Evolutionary conservation across 2,329 filamentous ascomycete genomes (phyloP).

Genomic region (Monilinia fructigena): DNA sequence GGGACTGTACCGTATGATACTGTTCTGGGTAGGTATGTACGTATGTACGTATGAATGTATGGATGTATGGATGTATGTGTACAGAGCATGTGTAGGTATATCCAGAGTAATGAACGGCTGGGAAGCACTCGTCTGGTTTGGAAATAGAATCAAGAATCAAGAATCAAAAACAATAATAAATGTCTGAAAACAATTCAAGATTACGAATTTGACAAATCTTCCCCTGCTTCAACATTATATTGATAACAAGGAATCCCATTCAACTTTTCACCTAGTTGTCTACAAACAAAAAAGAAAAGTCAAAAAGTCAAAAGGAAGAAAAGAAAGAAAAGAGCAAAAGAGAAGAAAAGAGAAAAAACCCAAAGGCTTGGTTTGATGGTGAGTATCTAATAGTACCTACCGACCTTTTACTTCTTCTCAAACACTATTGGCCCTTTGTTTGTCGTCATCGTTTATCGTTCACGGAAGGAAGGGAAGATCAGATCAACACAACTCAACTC

Average conservation of each 20-base stretch:
- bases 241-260: constrained; percentile 8
- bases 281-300: too few species aligned
- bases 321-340: too few species aligned
- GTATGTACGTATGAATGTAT: too few species aligned
- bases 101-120: background rate
- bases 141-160: too few species aligned
- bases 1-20: too few species aligned
- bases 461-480: background rate
- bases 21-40: background rate
- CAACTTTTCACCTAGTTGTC: background rate
- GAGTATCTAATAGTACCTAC: background rate
- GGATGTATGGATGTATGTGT: background rate
- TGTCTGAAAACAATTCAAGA: constrained; percentile 14
- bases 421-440: constrained; percentile 2
- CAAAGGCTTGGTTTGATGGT: background rate
- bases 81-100: too few species aligned
- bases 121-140: too few species aligned
- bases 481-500: background rate
- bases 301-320: too few species aligned
- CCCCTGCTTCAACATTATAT: too few species aligned
- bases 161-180: background rate
- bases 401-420: background rate
- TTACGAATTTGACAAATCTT: too few species aligned
- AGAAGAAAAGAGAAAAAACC: too few species aligned
- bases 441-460: constrained; percentile 17